Percentiles rank a stretch among this genome's conserved stretches.
These are phyloP conservation scores for Naganishia vaughanmartiniae DNA, from an alignment of 768 basidiomycete species.

Conservation along the genomic window DNA sequence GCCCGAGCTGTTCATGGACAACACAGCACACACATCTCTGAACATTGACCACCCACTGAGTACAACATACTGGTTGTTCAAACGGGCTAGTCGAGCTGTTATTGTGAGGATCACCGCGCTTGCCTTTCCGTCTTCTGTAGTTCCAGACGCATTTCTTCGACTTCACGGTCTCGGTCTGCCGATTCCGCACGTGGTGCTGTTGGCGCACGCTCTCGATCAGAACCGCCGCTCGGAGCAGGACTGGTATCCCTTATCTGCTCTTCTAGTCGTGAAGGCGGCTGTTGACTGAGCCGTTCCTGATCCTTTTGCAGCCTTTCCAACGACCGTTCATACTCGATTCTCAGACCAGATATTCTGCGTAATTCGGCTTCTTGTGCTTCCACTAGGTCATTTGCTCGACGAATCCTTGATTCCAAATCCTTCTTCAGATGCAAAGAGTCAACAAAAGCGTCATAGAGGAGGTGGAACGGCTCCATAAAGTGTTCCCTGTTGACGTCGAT, in stretches of 20 bases:
- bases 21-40: too few relatives aligned
- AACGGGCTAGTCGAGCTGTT: too few relatives aligned
- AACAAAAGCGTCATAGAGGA: conserved; percentile 30
- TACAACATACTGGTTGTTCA: too few relatives aligned
- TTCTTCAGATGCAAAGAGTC: conserved; percentile 29
- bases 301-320: conserved; percentile 17
- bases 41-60: too few relatives aligned
- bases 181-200: neutral
- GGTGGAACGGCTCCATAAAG: conserved; percentile 30
- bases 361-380: conserved; percentile 31
- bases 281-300: conserved; percentile 4
- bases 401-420: conserved; percentile 30
- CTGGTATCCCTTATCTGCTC: neutral
- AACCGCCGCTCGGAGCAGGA: conserved; percentile 13
- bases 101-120: neutral
- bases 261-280: neutral
- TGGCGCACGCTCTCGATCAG: neutral
- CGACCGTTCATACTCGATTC: conserved; percentile 19
- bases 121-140: conserved; percentile 13
- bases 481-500: conserved; percentile 16
- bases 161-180: neutral
- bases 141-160: neutral
- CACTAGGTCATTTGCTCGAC: conserved; percentile 32
- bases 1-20: too few relatives aligned
- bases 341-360: conserved; percentile 17